Evolutionary conservation across 192 early-diverging fungal genomes (phyloP).

Genomic region (Umbelopsis ramanniana): DNA sequence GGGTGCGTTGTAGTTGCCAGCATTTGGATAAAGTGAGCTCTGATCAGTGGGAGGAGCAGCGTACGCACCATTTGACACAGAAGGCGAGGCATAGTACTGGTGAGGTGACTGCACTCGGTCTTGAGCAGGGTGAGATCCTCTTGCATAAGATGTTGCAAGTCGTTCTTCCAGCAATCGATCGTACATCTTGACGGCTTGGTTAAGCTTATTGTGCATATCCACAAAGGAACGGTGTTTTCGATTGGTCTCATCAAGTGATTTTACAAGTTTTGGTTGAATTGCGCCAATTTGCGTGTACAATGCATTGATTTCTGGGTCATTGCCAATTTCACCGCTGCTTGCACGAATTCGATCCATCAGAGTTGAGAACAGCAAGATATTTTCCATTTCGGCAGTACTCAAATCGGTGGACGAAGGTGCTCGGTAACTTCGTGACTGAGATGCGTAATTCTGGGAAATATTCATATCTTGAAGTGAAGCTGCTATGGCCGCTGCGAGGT

Average conservation of each 20-base stretch:
- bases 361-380: conserved; percentile 87
- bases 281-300: conserved; percentile 88
- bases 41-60: conserved; percentile 28
- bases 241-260: conserved; percentile 72
- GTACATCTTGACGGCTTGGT: conserved; percentile 81
- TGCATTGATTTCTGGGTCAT: conserved; percentile 76
- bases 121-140: conserved; percentile 29
- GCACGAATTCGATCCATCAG: conserved; percentile 81
- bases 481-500: conserved; percentile 77
- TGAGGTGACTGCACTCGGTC: conserved; percentile 33
- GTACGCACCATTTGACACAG: conserved; percentile 41
- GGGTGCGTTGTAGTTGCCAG: conserved; percentile 38
- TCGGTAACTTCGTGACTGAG: conserved; percentile 26
- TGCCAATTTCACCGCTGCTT: conserved; percentile 76
- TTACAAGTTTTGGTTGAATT: conserved; percentile 83
- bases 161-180: conserved; percentile 86
- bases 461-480: conserved; percentile 73
- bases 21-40: conserved; percentile 35
- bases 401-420: conserved; percentile 55
- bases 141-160: conserved; percentile 45
- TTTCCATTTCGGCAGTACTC: conserved; percentile 80
- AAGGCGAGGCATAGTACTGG: conserved; percentile 22
- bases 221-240: conserved; percentile 76
- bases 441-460: conserved; percentile 26
- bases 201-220: conserved; percentile 83